Evolutionary conservation across 1,139 yeast species (phyloP), one percentile per base, ranked within the genome.

Genomic region (Taphrina wiesneri): DNA sequence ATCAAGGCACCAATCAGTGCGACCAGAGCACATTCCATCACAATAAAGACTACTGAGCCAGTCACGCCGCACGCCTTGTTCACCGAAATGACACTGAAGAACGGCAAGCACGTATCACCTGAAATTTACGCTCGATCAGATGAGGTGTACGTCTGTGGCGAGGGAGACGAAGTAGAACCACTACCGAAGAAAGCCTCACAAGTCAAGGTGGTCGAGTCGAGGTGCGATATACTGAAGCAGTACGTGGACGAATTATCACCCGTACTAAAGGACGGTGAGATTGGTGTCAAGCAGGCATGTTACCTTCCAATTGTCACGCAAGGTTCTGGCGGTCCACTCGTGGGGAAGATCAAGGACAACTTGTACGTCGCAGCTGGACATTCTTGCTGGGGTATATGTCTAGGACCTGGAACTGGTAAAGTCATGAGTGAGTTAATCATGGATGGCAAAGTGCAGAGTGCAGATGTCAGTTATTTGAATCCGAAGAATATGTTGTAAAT

Each of bases 351-450:
- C 0, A 90, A 90, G 21, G 85, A 83, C 30, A 87, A 87, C 70
- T 78, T 93, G 69, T 89, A 79, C 72, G 77, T 93, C 68, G 96
- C 97, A 2, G 85, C 95, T 21, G 99, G 98, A 0, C 99, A 93
- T 76, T 87, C 96, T 23, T 93, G 98, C 77, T 93, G 99, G 99
- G 99, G 99, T 6, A 93, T 93, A 70, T 93, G 93, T 77, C 92
- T 93, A 76, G 97, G 97, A 0, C 98, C 98, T 0, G 98, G 90
- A 2, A 91, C 98, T 0, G 99, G 99, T 21, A 86, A 90, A 73
- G 83, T 93, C 57, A 84, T 93, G 88, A 86, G 96, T 71, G 98
- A 93, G 77, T 74, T 93, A 67, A 77, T 93, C 60, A 77, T 92
- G 64, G 98, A 92, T 65, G 98, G 98, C n/a, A 84, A 83, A 69